Percentiles rank a stretch among this genome's conserved stretches.
Conservation (phyloP, 768 basidiomycete genomes). For the Tylopilus balloui region DNA sequence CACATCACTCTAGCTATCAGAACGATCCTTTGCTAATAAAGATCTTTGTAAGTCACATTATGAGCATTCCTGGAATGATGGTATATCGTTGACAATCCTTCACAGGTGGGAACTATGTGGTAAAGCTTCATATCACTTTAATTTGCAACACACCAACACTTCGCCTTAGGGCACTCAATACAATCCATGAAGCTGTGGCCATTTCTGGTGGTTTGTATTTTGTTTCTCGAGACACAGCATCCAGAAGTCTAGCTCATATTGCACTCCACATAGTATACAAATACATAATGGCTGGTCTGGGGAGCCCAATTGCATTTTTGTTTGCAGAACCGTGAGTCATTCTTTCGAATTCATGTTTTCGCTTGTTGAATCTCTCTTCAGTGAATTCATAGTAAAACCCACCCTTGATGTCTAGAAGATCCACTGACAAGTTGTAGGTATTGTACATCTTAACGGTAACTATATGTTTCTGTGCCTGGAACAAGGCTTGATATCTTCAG, state of each 20-base stretch:
- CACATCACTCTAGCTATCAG: background rate
- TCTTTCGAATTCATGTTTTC: background rate
- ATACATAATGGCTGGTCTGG: background rate
- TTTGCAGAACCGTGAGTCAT: background rate
- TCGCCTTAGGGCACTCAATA: background rate
- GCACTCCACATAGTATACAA: constrained; percentile 3
- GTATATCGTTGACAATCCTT: background rate
- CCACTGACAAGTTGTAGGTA: background rate
- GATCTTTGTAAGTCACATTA: constrained; percentile 4
- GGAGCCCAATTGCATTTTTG: background rate
- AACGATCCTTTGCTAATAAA: constrained; percentile 4
- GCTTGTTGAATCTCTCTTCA: background rate
- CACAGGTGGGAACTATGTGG: constrained; percentile 6
- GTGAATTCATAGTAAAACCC: constrained; percentile 6
- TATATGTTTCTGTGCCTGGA: background rate
- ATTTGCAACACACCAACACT: background rate
- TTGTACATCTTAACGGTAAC: constrained; percentile 3
- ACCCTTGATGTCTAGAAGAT: background rate
- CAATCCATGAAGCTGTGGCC: constrained; percentile 4
- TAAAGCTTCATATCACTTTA: background rate
- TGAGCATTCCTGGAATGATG: background rate
- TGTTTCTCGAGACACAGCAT: background rate
- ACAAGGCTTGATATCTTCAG: constrained; percentile 2
- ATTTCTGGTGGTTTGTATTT: constrained; percentile 8
- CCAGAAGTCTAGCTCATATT: background rate